Base-by-base conservation (phyloP, 2,329 filamentous ascomycete species). In the Blumeria graminis region DNA sequence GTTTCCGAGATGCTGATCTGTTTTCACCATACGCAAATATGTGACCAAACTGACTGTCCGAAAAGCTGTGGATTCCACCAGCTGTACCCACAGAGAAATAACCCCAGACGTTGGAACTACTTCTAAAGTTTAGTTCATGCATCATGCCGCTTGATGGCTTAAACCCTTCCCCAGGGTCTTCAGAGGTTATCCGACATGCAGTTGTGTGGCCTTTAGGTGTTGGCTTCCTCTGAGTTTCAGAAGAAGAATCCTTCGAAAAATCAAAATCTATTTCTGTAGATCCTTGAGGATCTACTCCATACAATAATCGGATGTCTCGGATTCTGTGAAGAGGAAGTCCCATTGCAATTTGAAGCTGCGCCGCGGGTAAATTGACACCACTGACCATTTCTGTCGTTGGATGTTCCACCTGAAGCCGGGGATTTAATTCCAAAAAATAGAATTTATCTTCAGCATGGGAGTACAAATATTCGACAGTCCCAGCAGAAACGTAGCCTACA, bases 21-120 rank as follows among this genome's bases (percentile, higher is more conserved):
- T 93, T 98, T 76, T 98, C 92, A 59, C 92, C 92, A 65, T 96
- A 98, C 55, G 92, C 93, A 70, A 98, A 98, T 64, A 98, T 98
- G 72, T 98, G 92, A 71, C 92, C 92, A 65, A 98, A 98, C 68
- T 98, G 92, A 66, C 86, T 93, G 74, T 98, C 92, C 7, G 92
- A 96, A 77, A 94, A 98, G 71, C 87, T 95, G 79, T 98, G 92
- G 62, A 98, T 98, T 71, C 89, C 89, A 73, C 89, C 90, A 57
- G 88, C 83, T 9, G 89, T 92, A 73, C 89, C 86, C 69, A 98
- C 92, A 56, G 92, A 98, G 80, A 98, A 98, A 72, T 98, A 98
- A 76, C 92, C 92, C 92, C 92, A 98, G 57, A 96, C 92, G 64
- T 98, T 98, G 61, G 92, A 96, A 69, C 88, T 94, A 74, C 85